Conservation (phyloP, 2,329 filamentous ascomycete genomes). For the Blastomyces emzantsi region DNA sequence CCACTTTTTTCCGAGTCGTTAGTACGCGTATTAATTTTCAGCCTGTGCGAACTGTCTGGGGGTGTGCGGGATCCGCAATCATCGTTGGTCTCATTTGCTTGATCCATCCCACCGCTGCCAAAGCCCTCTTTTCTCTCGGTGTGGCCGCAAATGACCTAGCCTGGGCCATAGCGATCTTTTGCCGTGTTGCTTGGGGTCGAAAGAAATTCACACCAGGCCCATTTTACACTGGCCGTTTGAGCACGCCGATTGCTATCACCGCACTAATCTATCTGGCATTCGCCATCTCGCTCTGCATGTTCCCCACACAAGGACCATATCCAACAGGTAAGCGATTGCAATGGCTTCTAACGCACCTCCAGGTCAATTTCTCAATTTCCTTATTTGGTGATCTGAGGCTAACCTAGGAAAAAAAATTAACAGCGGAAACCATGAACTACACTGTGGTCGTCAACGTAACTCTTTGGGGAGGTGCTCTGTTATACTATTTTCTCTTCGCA, state of each 20-base stretch:
- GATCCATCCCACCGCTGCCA: constrained; percentile 49
- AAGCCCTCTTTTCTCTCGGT: constrained; percentile 51
- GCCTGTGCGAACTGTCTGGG: constrained; percentile 49
- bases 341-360: background rate
- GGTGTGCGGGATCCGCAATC: constrained; percentile 43
- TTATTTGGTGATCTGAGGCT: constrained; percentile 9
- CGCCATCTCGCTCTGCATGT: constrained; percentile 50
- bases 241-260: constrained; percentile 40
- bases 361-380: constrained; percentile 7
- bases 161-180: constrained; percentile 51
- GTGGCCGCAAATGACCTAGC: constrained; percentile 54
- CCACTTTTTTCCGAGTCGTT: constrained; percentile 48
- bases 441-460: constrained; percentile 53
- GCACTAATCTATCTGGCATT: constrained; percentile 49
- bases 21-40: constrained; percentile 45
- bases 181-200: constrained; percentile 53
- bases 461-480: constrained; percentile 49
- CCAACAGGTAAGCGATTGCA: constrained; percentile 34
- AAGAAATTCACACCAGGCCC: constrained; percentile 38
- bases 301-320: constrained; percentile 47
- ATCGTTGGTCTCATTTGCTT: constrained; percentile 50
- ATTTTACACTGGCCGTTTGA: no score
- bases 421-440: constrained; percentile 51
- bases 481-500: constrained; percentile 50
- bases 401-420: background rate